Evolutionary conservation across 495 filamentous ascomycete species (phyloP).

Genomic region (Ramalina peruviana): DNA sequence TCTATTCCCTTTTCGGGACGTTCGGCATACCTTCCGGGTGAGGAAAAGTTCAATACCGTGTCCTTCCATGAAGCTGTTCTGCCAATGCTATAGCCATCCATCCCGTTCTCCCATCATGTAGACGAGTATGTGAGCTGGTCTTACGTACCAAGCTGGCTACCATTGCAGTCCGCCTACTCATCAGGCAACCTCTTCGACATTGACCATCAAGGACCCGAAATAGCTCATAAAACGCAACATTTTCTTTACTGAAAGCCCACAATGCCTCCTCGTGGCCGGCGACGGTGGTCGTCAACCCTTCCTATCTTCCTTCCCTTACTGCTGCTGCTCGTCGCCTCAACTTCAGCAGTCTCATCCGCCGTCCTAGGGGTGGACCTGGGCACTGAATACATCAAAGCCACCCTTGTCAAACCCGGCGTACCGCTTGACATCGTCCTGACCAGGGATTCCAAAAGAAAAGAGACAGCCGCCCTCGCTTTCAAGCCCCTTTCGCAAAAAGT

Average conservation of each 20-base stretch:
- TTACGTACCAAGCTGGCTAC: no score
- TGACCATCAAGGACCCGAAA: no score
- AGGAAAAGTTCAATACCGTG: no score
- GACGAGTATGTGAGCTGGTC: no score
- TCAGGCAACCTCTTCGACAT: no score
- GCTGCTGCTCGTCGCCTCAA: slow-evolving; percentile 39
- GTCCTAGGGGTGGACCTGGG: slow-evolving; percentile 91
- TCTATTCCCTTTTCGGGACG: no score
- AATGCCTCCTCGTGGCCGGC: slow-evolving; percentile 39
- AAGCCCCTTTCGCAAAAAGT: slow-evolving; percentile 51
- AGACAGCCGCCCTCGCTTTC: slow-evolving; percentile 81
- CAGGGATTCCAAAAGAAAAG: slow-evolving; percentile 97
- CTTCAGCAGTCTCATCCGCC: slow-evolving; percentile 44
- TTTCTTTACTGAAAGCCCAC: not conserved
- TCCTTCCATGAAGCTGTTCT: no score
- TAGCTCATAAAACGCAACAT: no score
- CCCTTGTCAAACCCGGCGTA: slow-evolving; percentile 92
- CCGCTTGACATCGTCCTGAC: slow-evolving; percentile 96
- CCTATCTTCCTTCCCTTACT: slow-evolving; percentile 31
- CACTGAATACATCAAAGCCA: slow-evolving; percentile 94
- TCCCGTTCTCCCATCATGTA: no score
- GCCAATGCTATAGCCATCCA: no score
- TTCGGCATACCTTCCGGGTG: no score
- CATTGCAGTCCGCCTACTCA: no score
- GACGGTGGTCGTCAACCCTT: slow-evolving; percentile 20